These are phyloP conservation scores for Priceomyces castillae DNA, from an alignment of 805 yeast genomes.

Conservation along the genomic window DNA sequence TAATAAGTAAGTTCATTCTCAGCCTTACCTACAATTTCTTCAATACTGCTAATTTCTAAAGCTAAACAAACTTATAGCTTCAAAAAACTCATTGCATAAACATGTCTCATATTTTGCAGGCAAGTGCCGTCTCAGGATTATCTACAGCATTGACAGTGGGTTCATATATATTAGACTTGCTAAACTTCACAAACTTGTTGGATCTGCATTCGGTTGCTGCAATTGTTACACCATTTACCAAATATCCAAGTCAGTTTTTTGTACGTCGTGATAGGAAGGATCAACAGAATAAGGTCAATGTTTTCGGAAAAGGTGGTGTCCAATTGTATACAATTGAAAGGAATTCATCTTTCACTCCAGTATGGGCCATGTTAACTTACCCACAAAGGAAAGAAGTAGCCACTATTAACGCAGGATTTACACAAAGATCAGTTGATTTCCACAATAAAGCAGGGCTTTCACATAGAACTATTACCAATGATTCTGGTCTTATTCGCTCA, in stretches of 20 bases:
- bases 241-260: conserved; percentile 40
- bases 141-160: conserved; percentile 37
- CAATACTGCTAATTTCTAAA: no score
- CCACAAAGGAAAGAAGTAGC: conserved; percentile 50
- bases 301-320: conserved; percentile 38
- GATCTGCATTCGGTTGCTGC: conserved; percentile 40
- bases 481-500: conserved; percentile 38
- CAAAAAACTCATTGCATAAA: no score
- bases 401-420: conserved; percentile 48
- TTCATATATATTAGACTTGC: conserved; percentile 43
- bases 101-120: conserved; percentile 37
- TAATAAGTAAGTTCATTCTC: no score
- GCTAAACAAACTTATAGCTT: no score
- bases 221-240: conserved; percentile 37
- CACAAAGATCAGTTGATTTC: conserved; percentile 46
- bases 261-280: conserved; percentile 51
- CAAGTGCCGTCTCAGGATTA: conserved; percentile 46
- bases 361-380: conserved; percentile 48
- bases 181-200: conserved; percentile 35
- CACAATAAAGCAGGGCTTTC: conserved; percentile 37
- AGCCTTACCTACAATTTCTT: no score
- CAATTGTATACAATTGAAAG: conserved; percentile 53
- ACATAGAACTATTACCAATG: conserved; percentile 42
- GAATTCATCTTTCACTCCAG: conserved; percentile 43
- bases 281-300: conserved; percentile 45